Conservation (phyloP, 306 rosid species). For the Vigna hirtella region DNA sequence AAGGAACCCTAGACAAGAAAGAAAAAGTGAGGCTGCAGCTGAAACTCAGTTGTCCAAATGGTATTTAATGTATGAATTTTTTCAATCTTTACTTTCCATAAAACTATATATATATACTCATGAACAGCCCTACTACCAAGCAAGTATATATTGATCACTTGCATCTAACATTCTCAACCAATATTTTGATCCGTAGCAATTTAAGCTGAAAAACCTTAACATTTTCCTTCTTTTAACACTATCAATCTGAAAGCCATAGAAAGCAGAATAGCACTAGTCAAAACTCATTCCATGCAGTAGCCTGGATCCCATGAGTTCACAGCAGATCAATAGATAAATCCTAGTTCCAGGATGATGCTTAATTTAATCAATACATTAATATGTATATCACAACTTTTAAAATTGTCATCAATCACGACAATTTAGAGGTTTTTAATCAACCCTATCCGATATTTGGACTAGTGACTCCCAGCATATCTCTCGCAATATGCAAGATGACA, state of each 20-base stretch:
- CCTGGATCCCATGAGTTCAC: not conserved
- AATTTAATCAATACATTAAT: constrained; percentile 20
- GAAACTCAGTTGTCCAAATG: too few relatives aligned
- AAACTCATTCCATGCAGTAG: constrained; percentile 11
- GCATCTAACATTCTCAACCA: constrained; percentile 34
- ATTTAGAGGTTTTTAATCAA: constrained; percentile 28
- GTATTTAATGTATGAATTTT: too few relatives aligned
- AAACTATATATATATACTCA: too few relatives aligned
- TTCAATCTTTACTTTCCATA: too few relatives aligned
- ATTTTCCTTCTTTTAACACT: constrained; percentile 2
- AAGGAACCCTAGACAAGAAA: too few relatives aligned
- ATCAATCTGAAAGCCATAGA: constrained; percentile 17
- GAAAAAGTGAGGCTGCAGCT: too few relatives aligned
- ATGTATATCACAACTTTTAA: not conserved
- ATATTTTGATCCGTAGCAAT: not conserved
- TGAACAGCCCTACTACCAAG: not conserved
- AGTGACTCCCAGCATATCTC: constrained; percentile 12
- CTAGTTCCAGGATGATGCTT: not conserved
- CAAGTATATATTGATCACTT: constrained; percentile 22
- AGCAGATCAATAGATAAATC: constrained; percentile 3
- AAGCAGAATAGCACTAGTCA: constrained; percentile 14
- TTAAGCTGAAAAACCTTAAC: constrained; percentile 24
- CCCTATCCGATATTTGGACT: not conserved
- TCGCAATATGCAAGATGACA: not conserved
- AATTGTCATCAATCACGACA: not conserved